Evolutionary conservation across 2,329 filamentous ascomycete genomes (phyloP).

Genomic region (Aureobasidium zeae): DNA sequence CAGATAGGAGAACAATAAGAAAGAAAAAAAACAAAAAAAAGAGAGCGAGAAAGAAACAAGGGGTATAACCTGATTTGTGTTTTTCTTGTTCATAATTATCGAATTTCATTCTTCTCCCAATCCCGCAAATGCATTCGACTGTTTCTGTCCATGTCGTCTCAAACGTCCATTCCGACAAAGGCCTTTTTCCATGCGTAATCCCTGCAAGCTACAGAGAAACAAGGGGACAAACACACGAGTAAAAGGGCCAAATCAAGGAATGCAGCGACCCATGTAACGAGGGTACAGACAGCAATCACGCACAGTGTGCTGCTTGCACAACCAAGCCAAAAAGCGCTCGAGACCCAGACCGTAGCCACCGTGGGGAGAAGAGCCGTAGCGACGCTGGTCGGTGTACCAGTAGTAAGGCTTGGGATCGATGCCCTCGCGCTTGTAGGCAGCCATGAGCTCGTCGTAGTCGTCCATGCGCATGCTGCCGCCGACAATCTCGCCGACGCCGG

Average conservation of each 20-base stretch:
- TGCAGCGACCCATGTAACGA: slow-evolving; percentile 72
- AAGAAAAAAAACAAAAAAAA: too few species aligned
- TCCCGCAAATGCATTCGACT: too few species aligned
- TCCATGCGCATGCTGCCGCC: slow-evolving; percentile 96
- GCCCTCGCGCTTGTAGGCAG: slow-evolving; percentile 75
- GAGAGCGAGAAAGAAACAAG: too few species aligned
- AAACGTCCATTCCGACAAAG: too few species aligned
- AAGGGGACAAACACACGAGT: too few species aligned
- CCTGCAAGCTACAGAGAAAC: too few species aligned
- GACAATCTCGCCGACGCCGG: slow-evolving; percentile 92
- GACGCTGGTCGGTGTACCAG: slow-evolving; percentile 97
- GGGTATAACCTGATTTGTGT: too few species aligned
- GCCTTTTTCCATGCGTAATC: too few species aligned
- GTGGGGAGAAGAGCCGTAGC: slow-evolving; percentile 85
- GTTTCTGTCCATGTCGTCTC: too few species aligned
- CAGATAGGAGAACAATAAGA: too few species aligned
- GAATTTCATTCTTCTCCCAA: too few species aligned
- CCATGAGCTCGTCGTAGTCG: slow-evolving; percentile 79
- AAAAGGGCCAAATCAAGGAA: slow-evolving; percentile 54
- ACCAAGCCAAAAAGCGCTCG: slow-evolving; percentile 66
- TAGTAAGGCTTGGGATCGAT: slow-evolving; percentile 83
- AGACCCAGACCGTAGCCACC: slow-evolving; percentile 89
- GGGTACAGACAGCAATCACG: slow-evolving; percentile 66
- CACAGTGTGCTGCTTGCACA: slow-evolving; percentile 58
- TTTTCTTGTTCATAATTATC: too few species aligned